phyloP scores from a whole-genome alignment of 1,284 basidiomycete genomes.

The Rhodotorula mucilaginosa region DNA sequence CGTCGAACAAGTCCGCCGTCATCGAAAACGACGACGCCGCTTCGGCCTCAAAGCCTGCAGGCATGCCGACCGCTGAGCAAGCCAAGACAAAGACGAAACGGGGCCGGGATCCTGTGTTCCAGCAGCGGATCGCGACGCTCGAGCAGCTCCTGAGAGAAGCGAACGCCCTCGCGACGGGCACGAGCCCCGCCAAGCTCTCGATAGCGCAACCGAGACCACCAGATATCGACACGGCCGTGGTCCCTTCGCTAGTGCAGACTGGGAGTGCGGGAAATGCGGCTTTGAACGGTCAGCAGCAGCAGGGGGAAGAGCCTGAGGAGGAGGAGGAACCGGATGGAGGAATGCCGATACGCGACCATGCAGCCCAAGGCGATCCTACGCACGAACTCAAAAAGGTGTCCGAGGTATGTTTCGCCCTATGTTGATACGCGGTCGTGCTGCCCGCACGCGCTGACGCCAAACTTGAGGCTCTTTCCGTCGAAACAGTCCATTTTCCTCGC shows the following conservation, averaged over 20 bases:
- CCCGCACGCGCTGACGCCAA: background rate
- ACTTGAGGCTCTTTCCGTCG: no score
- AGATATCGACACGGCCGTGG: background rate
- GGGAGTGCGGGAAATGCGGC: slow-evolving; percentile 9
- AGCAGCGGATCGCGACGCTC: slow-evolving; percentile 21
- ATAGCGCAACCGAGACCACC: background rate
- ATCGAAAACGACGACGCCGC: background rate
- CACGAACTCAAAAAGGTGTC: slow-evolving; percentile 30
- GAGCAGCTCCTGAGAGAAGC: slow-evolving; percentile 12
- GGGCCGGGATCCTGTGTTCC: slow-evolving; percentile 12
- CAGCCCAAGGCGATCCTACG: background rate
- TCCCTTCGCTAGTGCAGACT: background rate
- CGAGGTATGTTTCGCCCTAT: slow-evolving; percentile 12
- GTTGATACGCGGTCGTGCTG: no score
- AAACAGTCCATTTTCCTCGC: slow-evolving; percentile 35
- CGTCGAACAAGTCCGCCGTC: background rate
- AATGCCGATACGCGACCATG: slow-evolving; percentile 14
- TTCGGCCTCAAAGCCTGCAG: background rate
- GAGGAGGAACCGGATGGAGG: slow-evolving; percentile 33
- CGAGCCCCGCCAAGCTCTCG: background rate
- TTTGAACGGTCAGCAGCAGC: background rate
- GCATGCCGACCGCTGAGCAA: background rate
- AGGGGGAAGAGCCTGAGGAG: background rate
- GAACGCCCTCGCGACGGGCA: slow-evolving; percentile 6
- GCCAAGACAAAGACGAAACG: background rate